A percentile compares a stretch with the other conserved stretches of the same genome.
Conservation (phyloP, 2,329 filamentous ascomycete genomes). For the Ophiocordyceps camponoti-rufipedis region DNA sequence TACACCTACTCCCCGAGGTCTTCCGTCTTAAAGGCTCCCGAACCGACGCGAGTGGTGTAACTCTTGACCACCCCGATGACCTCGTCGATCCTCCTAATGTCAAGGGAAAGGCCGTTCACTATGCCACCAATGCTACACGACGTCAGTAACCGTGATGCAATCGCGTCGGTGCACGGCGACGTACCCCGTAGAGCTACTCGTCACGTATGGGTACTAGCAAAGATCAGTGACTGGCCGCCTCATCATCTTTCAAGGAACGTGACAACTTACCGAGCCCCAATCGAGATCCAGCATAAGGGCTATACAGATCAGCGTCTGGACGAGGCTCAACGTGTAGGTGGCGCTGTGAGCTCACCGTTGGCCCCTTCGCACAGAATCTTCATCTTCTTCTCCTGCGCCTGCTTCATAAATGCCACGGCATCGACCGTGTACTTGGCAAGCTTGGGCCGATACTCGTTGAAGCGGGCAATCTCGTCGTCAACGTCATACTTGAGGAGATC, state of each 20-base stretch:
- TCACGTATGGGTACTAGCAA: conserved; percentile 9
- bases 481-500: conserved; percentile 46
- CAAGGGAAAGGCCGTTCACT: conserved; percentile 9
- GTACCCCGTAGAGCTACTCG: conserved; percentile 9
- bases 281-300: conserved; percentile 48
- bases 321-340: background rate
- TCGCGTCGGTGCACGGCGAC: background rate
- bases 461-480: conserved; percentile 48
- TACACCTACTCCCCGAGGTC: conserved; percentile 2
- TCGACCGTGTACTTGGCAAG: conserved; percentile 47
- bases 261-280: conserved; percentile 18
- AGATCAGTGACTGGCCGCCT: background rate
- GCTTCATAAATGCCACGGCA: conserved; percentile 43
- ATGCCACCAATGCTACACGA: conserved; percentile 7
- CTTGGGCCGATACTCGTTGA: conserved; percentile 37
- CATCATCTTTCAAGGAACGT: background rate
- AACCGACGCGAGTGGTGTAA: conserved; percentile 6
- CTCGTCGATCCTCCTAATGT: conserved; percentile 36
- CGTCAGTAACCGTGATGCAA: background rate
- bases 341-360: conserved; percentile 4
- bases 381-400: conserved; percentile 37
- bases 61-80: conserved; percentile 47
- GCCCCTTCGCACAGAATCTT: conserved; percentile 53
- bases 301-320: background rate
- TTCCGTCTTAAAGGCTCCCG: conserved; percentile 5